Conservation (phyloP, 2,329 filamentous ascomycete genomes). For the Aspergillus ustus region DNA sequence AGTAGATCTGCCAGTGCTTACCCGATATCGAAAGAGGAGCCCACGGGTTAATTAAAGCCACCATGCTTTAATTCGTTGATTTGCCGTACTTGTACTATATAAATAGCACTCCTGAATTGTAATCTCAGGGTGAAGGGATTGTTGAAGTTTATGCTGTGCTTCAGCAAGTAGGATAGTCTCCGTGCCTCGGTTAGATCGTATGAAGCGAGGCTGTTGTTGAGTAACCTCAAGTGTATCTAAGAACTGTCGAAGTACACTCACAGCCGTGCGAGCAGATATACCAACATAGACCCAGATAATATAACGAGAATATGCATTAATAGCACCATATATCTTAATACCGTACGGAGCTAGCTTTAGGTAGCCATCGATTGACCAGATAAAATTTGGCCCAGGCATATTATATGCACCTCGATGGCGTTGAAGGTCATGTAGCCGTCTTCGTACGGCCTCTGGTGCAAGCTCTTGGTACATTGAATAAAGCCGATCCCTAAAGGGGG, state of each 20-base stretch:
- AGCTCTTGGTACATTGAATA: conserved; percentile 19
- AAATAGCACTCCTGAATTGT: too few relatives aligned
- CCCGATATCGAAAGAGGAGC: too few relatives aligned
- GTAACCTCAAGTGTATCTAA: conserved; percentile 13
- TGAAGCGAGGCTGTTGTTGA: conserved; percentile 1
- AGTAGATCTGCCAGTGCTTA: too few relatives aligned
- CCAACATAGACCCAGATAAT: conserved; percentile 27
- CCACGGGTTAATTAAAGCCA: too few relatives aligned
- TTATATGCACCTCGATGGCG: conserved; percentile 18
- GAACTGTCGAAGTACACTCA: conserved; percentile 27
- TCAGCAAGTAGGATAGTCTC: too few relatives aligned
- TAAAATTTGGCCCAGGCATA: conserved; percentile 24
- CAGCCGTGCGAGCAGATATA: conserved; percentile 16
- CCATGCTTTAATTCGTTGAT: too few relatives aligned
- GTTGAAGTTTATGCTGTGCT: too few relatives aligned
- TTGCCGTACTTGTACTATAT: too few relatives aligned
- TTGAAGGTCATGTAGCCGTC: conserved; percentile 15
- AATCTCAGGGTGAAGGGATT: too few relatives aligned
- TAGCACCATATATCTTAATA: conserved; percentile 29
- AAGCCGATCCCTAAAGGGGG: conserved; percentile 16
- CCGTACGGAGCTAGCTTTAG: conserved; percentile 26
- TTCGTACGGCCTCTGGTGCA: conserved; percentile 11
- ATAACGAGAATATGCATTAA: conserved; percentile 27
- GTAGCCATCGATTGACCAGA: conserved; percentile 29
- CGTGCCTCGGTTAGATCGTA: too few relatives aligned